Evolutionary conservation across 192 early-diverging fungal species (phyloP).

Genomic region (Backusella tarrabulga): DNA sequence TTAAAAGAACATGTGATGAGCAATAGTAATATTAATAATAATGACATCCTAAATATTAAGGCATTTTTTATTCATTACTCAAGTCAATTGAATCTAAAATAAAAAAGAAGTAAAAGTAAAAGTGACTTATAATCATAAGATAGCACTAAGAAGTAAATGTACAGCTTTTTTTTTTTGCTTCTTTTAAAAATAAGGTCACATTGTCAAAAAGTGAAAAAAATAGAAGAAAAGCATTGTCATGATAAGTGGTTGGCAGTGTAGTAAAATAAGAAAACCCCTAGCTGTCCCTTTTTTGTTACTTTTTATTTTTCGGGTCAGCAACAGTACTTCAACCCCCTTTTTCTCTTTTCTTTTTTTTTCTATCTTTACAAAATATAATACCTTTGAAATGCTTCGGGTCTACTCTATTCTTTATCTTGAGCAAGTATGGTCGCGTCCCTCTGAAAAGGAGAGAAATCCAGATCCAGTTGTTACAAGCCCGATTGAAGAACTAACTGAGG

Average conservation of each 20-base stretch:
- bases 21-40: not conserved
- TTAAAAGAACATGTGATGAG: not conserved
- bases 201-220: not conserved
- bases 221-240: not conserved
- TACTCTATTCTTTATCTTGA: conserved; percentile 16
- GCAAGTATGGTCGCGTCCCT: conserved; percentile 11
- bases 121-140: not conserved
- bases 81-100: not conserved
- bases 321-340: not conserved
- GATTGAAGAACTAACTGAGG: conserved; percentile 1
- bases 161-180: not conserved
- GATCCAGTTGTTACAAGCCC: not conserved
- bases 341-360: conserved; percentile 4
- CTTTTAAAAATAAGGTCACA: not conserved
- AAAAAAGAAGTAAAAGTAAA: not conserved
- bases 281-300: not conserved
- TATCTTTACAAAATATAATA: conserved; percentile 9
- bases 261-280: not conserved
- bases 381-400: conserved; percentile 7
- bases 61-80: not conserved
- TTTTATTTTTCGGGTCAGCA: not conserved
- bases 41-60: not conserved
- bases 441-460: not conserved
- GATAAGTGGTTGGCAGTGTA: not conserved
- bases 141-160: not conserved